Base-by-base conservation (phyloP, 108 stramenopile genomes). In the Craspedostauros australis region DNA sequence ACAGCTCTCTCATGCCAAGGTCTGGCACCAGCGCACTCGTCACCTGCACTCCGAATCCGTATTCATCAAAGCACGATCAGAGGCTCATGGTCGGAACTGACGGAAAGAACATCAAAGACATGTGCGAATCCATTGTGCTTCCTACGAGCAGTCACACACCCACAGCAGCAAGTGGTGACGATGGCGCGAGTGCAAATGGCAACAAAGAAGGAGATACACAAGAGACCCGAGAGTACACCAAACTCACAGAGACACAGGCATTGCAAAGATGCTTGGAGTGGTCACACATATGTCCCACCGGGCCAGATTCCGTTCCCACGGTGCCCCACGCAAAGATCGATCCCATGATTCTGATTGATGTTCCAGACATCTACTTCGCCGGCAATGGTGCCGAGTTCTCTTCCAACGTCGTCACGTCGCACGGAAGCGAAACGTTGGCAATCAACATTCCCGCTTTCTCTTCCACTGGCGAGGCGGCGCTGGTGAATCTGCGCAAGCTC, bases 241-340 rank as follows among this genome's bases (percentile, higher is more conserved):
- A 43, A 24, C 22, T 76, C 2, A 46, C 70, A 2, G 75, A 75
- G 48, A 18, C 80, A 24, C 78, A 88, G 39, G 82, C 82, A 11
- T 51, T 93, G 39, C 52, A 75, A 25, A 60, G 48, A 21, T 84
- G 79, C 3, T 33, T 93, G 26, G 57, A 59, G 9, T 88, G 68
- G 62, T 63, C 68, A 12, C 91, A 93, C 60, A 51, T 93, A 36
- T 82, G 84, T 48, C 91, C 91, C 14, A 88, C 91, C n/a, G 91
- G 84, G n/a, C 91, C 91, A 2, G 82, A 78, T 54, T 77, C 77
- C 3, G 72, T 93, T 27, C 86, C 91, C 0, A 84, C 82, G 23
- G 79, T 81, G 46, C 88, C 88, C 2, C 79, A 76, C 15, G 41
- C 63, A 0, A 73, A 77, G 36, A 50, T 49, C 6, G 91, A 93